Base-by-base conservation (phyloP, 1,139 yeast genomes). In the Sugiyamaella neomexicana region DNA sequence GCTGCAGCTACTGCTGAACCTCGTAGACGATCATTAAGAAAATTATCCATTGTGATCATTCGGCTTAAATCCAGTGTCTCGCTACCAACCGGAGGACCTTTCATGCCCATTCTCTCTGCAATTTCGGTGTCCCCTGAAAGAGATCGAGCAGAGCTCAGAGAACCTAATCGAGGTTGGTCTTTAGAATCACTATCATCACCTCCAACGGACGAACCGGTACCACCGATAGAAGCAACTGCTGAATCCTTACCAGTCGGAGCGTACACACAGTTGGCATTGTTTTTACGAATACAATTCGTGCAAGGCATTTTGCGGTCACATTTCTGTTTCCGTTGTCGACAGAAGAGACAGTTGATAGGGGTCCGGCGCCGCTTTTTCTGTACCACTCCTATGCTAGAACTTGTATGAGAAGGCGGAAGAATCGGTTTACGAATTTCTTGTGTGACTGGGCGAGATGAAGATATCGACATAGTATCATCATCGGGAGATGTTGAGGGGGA, bases 281-380 rank as follows among this genome's bases (percentile, higher is more conserved):
- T 65, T 27, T 68, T 61, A 56, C 62, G 62, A 29, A 65, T 57
- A 55, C 74, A 70, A 46, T 65, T 68, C 5, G 69, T 63, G 51
- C 74, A 70, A 2, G 74, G 74, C 55, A 65, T 68, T 36, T 69
- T 64, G 8, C 72, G 61, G 50, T 70, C 71, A 51, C 74, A 70
- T 50, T 68, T 69, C 15, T 69, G 63, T 55, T 70, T 70, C 20
- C 73, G 59, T 43, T 64, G 62, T 8, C 74, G 64, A 56, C 74
- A 70, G 40, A 65, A 67, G 20, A 61, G 57, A 55, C 72, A 68
- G 55, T 65, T 67, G 47, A 66, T 55, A 8, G 70, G 68, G 7
- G 58, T 65, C 51, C 71, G 55, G 29, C 61, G 51, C 4, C 68
- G 60, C 9, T 52, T 49, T 46, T 53, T 53, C 50, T 54, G 55